Conservation (phyloP, 495 filamentous ascomycete genomes). For the Lasiosphaeris hirsuta region DNA sequence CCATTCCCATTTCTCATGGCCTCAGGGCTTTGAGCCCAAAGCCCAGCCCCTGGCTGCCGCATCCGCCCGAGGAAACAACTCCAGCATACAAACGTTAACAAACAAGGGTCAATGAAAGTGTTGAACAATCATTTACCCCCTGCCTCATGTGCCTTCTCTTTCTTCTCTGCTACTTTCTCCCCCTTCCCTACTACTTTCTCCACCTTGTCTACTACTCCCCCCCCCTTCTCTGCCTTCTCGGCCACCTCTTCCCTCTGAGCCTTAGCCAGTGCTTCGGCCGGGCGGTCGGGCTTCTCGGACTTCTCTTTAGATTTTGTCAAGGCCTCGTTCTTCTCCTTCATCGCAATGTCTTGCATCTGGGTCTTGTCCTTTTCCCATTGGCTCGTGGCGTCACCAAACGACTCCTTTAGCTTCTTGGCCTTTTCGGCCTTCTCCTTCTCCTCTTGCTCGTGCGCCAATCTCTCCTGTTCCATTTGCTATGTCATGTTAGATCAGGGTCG, state of each 20-base stretch:
- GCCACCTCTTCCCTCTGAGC: background rate
- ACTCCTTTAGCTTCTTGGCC: slow-evolving; percentile 63
- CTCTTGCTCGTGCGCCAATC: slow-evolving; percentile 65
- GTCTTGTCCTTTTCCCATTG: slow-evolving; percentile 85
- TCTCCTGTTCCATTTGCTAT: slow-evolving; percentile 83
- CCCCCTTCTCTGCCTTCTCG: background rate
- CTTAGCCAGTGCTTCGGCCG: background rate
- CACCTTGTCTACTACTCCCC: no score
- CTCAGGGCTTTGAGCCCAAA: background rate
- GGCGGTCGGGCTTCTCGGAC: slow-evolving; percentile 10
- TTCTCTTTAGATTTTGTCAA: slow-evolving; percentile 7
- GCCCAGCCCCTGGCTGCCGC: no score
- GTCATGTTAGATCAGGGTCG: slow-evolving; percentile 16
- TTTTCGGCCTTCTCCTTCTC: slow-evolving; percentile 66
- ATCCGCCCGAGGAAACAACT: background rate
- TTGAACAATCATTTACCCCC: background rate
- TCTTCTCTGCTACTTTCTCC: no score
- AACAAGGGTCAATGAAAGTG: background rate
- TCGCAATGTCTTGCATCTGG: slow-evolving; percentile 63
- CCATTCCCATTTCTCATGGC: slow-evolving; percentile 7
- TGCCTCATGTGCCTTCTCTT: background rate
- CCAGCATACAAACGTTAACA: background rate
- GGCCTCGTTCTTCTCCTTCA: slow-evolving; percentile 47
- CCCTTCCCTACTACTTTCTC: background rate
- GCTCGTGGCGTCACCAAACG: slow-evolving; percentile 63